These are phyloP conservation scores for Trichoderma atrobrunneum DNA, from an alignment of 2,329 filamentous ascomycete species.

Conservation along the genomic window DNA sequence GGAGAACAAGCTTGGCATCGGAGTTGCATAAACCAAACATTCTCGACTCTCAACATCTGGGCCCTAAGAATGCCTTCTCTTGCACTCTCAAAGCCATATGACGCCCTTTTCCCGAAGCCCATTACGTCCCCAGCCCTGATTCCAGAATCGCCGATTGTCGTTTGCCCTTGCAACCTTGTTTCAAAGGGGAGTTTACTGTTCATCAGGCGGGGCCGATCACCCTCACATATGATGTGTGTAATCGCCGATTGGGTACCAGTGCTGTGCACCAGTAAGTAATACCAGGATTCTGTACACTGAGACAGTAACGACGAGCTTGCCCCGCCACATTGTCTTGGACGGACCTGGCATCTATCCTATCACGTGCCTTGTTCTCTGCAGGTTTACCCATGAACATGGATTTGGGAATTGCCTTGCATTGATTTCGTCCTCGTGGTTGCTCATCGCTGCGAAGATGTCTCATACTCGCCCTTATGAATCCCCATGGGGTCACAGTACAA, in stretches of 20 bases:
- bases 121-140: not conserved
- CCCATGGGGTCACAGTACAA: not conserved
- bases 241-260: not conserved
- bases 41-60: not conserved
- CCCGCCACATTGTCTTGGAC: not conserved
- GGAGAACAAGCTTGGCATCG: not conserved
- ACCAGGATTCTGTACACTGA: not conserved
- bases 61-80: not conserved
- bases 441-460: not conserved
- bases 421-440: not conserved
- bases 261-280: not conserved
- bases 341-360: too few relatives aligned
- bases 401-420: not conserved
- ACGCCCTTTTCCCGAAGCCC: not conserved
- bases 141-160: not conserved
- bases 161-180: not conserved
- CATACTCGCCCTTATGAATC: not conserved
- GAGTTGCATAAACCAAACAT: not conserved
- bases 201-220: not conserved
- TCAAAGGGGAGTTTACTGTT: not conserved
- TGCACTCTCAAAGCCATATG: not conserved
- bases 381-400: not conserved
- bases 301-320: not conserved
- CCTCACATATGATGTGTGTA: not conserved
- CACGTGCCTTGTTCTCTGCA: not conserved